Percentiles rank a stretch among this genome's conserved stretches.
phyloP scores from a whole-genome alignment of 306 rosid species.

The Sophora flavescens region DNA sequence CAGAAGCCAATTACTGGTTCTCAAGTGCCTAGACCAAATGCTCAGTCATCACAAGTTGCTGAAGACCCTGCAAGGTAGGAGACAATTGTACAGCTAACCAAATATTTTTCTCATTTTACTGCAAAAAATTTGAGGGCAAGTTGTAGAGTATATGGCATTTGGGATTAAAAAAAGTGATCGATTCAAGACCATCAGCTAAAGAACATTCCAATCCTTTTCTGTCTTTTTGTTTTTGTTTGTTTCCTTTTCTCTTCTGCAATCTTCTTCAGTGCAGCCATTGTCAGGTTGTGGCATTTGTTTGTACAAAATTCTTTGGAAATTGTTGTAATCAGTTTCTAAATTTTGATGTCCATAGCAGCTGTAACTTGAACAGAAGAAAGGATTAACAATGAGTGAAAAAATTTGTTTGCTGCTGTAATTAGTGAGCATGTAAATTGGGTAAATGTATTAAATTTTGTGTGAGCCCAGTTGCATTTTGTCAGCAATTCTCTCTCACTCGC shows the following conservation, averaged over 20 bases:
- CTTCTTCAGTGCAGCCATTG: slow-evolving; percentile 51
- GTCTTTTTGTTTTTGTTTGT: not conserved
- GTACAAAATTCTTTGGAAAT: slow-evolving; percentile 71
- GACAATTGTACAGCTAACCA: slow-evolving; percentile 50
- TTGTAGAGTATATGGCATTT: slow-evolving; percentile 61
- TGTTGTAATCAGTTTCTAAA: slow-evolving; percentile 62
- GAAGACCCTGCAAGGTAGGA: slow-evolving; percentile 55
- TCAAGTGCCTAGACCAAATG: slow-evolving; percentile 65
- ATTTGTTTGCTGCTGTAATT: slow-evolving; percentile 39
- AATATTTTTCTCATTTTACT: slow-evolving; percentile 46
- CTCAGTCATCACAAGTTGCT: slow-evolving; percentile 56
- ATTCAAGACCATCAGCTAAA: slow-evolving; percentile 63
- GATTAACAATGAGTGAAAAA: slow-evolving; percentile 39
- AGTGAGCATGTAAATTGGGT: slow-evolving; percentile 31
- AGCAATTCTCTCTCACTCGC: slow-evolving; percentile 11
- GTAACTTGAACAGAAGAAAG: slow-evolving; percentile 52
- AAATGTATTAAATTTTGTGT: slow-evolving; percentile 7
- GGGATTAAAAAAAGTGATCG: slow-evolving; percentile 49
- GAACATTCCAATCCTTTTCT: slow-evolving; percentile 47
- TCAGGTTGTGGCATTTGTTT: slow-evolving; percentile 66
- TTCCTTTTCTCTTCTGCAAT: slow-evolving; percentile 41
- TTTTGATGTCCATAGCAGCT: slow-evolving; percentile 53
- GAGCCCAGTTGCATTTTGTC: slow-evolving; percentile 16
- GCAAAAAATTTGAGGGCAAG: slow-evolving; percentile 59
- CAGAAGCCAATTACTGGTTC: slow-evolving; percentile 81